These are phyloP conservation scores for Trichophyton mentagrophytes DNA, from an alignment of 2,329 filamentous ascomycete species.

Conservation along the genomic window DNA sequence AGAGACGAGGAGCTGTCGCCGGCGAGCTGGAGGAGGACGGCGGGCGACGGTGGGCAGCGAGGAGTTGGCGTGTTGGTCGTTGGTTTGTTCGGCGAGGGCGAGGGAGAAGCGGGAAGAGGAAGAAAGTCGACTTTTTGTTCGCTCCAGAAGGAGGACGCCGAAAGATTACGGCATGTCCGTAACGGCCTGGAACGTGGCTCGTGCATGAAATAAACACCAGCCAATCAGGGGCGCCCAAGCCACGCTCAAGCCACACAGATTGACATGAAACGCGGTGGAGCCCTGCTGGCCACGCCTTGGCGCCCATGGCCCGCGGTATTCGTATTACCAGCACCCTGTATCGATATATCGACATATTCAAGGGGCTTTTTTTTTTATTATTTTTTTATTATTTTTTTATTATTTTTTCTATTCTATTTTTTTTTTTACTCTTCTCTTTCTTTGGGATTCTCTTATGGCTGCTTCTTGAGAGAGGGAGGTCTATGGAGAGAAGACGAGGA, in stretches of 20 bases:
- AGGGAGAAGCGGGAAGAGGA: background rate
- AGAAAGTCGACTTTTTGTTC: background rate
- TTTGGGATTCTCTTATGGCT: too few species aligned
- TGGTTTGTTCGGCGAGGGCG: background rate
- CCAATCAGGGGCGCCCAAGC: background rate
- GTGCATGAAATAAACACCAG: background rate
- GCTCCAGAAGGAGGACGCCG: background rate
- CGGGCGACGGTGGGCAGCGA: background rate
- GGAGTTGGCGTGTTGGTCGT: too few species aligned
- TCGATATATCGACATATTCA: background rate
- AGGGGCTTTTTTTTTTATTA: background rate
- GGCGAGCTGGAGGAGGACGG: background rate
- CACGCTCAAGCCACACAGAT: background rate
- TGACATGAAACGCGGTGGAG: constrained; percentile 1
- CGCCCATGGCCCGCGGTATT: background rate
- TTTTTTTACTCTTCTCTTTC: background rate
- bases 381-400: too few species aligned
- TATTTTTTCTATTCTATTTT: background rate
- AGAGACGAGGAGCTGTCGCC: background rate
- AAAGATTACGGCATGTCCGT: constrained; percentile 1
- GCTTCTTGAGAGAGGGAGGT: background rate
- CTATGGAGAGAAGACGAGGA: background rate
- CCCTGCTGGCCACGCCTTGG: background rate
- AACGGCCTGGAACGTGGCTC: constrained; percentile 1
- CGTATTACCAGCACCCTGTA: background rate